Base-by-base conservation (phyloP, 2,329 filamentous ascomycete genomes). In the Didymella pinodella region DNA sequence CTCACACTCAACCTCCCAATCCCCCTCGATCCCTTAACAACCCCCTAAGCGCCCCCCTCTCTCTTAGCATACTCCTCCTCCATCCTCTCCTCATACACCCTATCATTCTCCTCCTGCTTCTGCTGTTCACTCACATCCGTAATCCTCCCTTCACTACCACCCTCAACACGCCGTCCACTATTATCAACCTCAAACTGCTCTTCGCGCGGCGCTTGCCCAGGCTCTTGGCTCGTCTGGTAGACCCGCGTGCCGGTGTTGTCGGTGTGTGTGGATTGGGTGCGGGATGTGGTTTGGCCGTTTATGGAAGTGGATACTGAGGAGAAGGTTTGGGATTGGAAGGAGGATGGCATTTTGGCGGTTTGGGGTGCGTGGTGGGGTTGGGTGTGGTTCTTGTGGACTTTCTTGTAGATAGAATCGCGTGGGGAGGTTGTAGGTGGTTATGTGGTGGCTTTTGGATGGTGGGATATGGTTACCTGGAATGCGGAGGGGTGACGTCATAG, bases 61-160 rank as follows among this genome's bases (percentile, higher is more conserved):
- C 75, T 48, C 70, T 78, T 78, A 4, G 76, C 76, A 62, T 78
- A 78, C 61, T 78, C 76, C 59, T 77, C 76, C 65, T 78, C 76
- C 46, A 78, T 78, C 7, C 74, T 64, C 65, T 77, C 76, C 60
- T 77, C 74, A 44, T 78, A 78, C 48, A 74, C 38, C 48, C 66
- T 64, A 54, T 78, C 76, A 1, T 73, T 73, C 50, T 75, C 71
- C 22, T 68, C 64, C 61, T 78, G 74, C 20, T 68, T 65, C 61
- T 78, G 74, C 20, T 67, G 66, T 54, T 72, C 62, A 1, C 69
- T 75, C 32, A 75, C 74, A 61, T 76, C 74, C 48, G 71, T 61
- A n/a, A 76, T 74, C 29, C 72, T 59, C 7, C 59, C 57, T 40
- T 25, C 40, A 26, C 48, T 48, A 29, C 53, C 62, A 4, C 65